Conservation (phyloP, 2,329 filamentous ascomycete species). For the Cercospora janseana region DNA sequence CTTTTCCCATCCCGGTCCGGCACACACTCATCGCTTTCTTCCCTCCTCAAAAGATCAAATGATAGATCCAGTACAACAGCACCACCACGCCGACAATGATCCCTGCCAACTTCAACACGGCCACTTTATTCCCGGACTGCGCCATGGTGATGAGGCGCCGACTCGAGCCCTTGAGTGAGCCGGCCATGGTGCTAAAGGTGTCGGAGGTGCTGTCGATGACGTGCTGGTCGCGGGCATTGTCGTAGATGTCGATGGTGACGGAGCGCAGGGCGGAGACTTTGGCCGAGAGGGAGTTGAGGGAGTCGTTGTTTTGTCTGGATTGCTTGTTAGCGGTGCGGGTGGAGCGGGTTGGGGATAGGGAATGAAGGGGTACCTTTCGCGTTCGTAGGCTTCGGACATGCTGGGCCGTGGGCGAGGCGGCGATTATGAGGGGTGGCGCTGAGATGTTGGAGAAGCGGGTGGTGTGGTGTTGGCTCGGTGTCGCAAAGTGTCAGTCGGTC, state of each 20-base stretch:
- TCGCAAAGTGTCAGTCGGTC: too few species aligned
- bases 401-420: constrained; percentile 20
- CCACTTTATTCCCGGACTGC: constrained; percentile 82
- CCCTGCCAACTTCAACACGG: constrained; percentile 82
- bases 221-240: constrained; percentile 84
- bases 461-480: neutral
- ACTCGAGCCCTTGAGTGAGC: constrained; percentile 79
- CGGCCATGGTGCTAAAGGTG: constrained; percentile 84
- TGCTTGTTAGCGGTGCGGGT: too few species aligned
- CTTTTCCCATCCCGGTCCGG: too few species aligned
- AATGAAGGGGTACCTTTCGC: constrained; percentile 51
- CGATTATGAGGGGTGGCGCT: constrained; percentile 8
- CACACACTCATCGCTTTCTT: too few species aligned
- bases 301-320: constrained; percentile 84
- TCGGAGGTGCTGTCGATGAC: constrained; percentile 86
- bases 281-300: constrained; percentile 81
- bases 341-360: neutral
- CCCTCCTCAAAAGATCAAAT: constrained; percentile 36
- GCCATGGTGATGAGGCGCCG: constrained; percentile 85
- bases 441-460: constrained; percentile 1
- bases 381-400: constrained; percentile 59
- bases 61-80: constrained; percentile 67
- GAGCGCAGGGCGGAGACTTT: constrained; percentile 91
- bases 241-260: constrained; percentile 97
- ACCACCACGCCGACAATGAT: constrained; percentile 74